phyloP scores from a whole-genome alignment of 2,329 filamentous ascomycete species.

The Tolypocladium ophioglossoides region DNA sequence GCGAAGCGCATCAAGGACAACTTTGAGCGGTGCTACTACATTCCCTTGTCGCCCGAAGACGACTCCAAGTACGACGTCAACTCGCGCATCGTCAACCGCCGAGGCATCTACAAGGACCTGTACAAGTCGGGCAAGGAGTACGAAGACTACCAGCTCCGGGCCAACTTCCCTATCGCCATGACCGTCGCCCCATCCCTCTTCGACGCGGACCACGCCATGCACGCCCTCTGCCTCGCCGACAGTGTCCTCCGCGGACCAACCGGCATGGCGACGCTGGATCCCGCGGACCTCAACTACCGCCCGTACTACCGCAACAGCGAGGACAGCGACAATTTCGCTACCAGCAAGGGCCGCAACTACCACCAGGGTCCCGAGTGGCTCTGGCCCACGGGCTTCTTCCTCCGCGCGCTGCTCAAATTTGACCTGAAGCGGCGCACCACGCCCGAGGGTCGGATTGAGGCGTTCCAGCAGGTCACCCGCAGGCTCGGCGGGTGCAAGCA shows the following conservation, averaged over 20 bases:
- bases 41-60: slow-evolving; percentile 59
- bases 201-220: slow-evolving; percentile 63
- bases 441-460: slow-evolving; percentile 62
- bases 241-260: slow-evolving; percentile 70
- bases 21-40: slow-evolving; percentile 88
- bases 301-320: slow-evolving; percentile 94
- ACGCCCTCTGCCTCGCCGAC: slow-evolving; percentile 73
- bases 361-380: slow-evolving; percentile 98
- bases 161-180: slow-evolving; percentile 96
- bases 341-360: slow-evolving; percentile 91
- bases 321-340: slow-evolving; percentile 83
- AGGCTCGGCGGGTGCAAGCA: slow-evolving; percentile 75
- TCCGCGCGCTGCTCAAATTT: slow-evolving; percentile 84
- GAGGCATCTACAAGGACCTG: slow-evolving; percentile 96
- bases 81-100: slow-evolving; percentile 67
- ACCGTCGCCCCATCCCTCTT: slow-evolving; percentile 85
- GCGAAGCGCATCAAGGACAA: slow-evolving; percentile 67
- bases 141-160: slow-evolving; percentile 91
- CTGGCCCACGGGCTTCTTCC: slow-evolving; percentile 94
- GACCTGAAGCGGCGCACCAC: slow-evolving; percentile 59
- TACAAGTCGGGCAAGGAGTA: slow-evolving; percentile 92
- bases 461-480: slow-evolving; percentile 88
- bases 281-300: slow-evolving; percentile 82
- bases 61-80: slow-evolving; percentile 76
- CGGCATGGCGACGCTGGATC: slow-evolving; percentile 94